Conservation (phyloP, 306 rosid genomes). For the Pterocarpus santalinus region DNA sequence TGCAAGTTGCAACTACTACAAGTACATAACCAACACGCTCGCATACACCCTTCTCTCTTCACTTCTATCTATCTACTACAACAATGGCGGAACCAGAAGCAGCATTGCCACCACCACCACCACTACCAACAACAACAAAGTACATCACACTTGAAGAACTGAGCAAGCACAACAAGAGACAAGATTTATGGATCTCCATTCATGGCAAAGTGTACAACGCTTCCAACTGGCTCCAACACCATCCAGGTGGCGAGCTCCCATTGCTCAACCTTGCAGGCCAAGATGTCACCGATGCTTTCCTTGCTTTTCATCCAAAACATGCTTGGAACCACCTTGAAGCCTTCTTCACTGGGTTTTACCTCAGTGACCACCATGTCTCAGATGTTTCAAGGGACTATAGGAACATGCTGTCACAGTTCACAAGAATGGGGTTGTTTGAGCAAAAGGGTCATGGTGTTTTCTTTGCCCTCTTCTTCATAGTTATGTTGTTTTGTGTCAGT, state of each 20-base stretch:
- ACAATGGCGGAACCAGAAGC: conserved; percentile 6
- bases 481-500: conserved; percentile 49
- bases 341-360: conserved; percentile 60
- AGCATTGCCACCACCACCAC: neutral
- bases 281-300: conserved; percentile 83
- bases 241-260: conserved; percentile 80
- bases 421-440: conserved; percentile 60
- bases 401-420: conserved; percentile 49
- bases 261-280: conserved; percentile 77
- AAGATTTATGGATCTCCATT: conserved; percentile 81
- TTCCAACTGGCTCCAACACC: conserved; percentile 63
- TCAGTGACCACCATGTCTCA: conserved; percentile 65
- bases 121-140: neutral
- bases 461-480: conserved; percentile 40
- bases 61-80: neutral
- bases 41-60: neutral
- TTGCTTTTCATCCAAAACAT: conserved; percentile 73
- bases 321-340: conserved; percentile 57
- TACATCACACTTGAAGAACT: conserved; percentile 49
- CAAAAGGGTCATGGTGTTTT: conserved; percentile 64
- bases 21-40: neutral
- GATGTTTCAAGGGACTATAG: conserved; percentile 70
- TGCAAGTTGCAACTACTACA: neutral
- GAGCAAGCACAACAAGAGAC: conserved; percentile 45
- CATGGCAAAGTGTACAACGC: conserved; percentile 80